phyloP scores from a whole-genome alignment of 208 protist species.

The Phytomonas francai region DNA sequence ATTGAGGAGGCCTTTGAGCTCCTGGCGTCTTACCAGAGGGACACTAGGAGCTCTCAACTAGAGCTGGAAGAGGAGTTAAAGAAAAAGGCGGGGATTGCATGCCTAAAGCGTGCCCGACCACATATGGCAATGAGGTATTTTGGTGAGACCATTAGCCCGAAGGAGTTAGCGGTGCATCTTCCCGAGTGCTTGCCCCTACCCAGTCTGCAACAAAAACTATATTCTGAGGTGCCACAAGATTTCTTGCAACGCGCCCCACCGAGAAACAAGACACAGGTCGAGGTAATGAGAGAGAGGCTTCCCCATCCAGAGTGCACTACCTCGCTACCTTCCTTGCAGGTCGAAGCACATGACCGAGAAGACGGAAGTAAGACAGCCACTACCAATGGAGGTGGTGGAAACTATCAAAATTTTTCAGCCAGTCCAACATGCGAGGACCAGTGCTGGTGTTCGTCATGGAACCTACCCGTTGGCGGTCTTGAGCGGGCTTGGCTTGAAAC shows the following conservation, averaged over 20 bases:
- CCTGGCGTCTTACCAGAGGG: conserved; percentile 29
- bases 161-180: conserved; percentile 51
- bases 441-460: conserved; percentile 23
- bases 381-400: not conserved
- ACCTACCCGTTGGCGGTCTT: conserved; percentile 16
- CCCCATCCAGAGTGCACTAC: not conserved
- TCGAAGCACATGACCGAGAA: not conserved
- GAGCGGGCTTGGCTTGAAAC: conserved; percentile 35
- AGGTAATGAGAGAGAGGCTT: not conserved
- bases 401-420: not conserved
- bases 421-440: conserved; percentile 13
- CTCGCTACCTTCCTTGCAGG: not conserved
- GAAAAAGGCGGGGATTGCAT: conserved; percentile 58
- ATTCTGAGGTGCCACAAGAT: not conserved
- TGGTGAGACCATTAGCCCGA: conserved; percentile 49
- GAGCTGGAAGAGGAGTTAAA: conserved; percentile 52
- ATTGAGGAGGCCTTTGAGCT: conserved; percentile 63
- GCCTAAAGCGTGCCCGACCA: conserved; percentile 36
- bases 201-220: not conserved
- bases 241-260: conserved; percentile 2
- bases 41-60: not conserved
- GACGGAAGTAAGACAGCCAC: not conserved
- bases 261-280: not conserved
- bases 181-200: conserved; percentile 57
- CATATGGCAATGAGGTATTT: conserved; percentile 45